Evolutionary conservation across 169 alveolate species (phyloP).

Genomic region (Plasmodium reichenowi): DNA sequence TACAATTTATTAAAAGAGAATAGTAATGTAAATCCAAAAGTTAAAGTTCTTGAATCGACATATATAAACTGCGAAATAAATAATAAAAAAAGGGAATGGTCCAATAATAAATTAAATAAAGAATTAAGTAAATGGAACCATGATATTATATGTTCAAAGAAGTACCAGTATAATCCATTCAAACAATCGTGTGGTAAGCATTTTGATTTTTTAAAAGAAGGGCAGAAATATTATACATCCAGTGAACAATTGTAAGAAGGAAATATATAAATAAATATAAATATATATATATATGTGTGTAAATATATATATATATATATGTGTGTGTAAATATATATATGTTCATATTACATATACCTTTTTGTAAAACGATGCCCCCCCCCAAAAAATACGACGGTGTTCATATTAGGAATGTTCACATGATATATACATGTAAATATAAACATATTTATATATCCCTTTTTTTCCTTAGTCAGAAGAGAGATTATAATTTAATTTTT

Average conservation of each 20-base stretch:
- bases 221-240: slow-evolving; percentile 58
- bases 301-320: neutral
- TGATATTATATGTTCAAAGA: slow-evolving; percentile 30
- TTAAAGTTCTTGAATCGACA: slow-evolving; percentile 30
- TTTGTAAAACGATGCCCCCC: neutral
- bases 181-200: slow-evolving; percentile 23
- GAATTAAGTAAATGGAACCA: slow-evolving; percentile 30
- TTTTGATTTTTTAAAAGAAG: slow-evolving; percentile 51
- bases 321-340: neutral
- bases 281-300: too few relatives aligned
- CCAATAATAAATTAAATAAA: slow-evolving; percentile 19
- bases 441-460: neutral
- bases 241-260: slow-evolving; percentile 25
- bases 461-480: slow-evolving; percentile 15
- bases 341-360: neutral
- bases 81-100: slow-evolving; percentile 50
- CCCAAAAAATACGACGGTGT: neutral
- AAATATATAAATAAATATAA: neutral
- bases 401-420: neutral
- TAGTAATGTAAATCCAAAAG: neutral
- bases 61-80: slow-evolving; percentile 55
- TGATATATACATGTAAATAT: neutral
- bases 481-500: slow-evolving; percentile 28
- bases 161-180: slow-evolving; percentile 22
- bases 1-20: neutral